phyloP scores from a whole-genome alignment of 371 early-diverging fungal species.

The Chytridiales sp. region DNA sequence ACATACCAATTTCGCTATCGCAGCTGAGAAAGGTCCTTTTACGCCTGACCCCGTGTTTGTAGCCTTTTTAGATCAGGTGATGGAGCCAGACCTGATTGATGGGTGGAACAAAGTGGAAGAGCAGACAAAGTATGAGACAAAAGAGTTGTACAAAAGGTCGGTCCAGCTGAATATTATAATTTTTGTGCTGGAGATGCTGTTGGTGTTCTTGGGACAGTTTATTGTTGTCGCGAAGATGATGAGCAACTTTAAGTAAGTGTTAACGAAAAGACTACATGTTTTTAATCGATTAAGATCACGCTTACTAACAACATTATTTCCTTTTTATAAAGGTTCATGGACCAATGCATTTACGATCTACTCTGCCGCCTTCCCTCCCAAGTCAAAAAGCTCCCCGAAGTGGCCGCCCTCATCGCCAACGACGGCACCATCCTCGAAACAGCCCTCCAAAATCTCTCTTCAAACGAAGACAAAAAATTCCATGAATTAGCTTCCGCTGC shows the following conservation, averaged over 20 bases:
- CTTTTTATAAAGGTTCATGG: constrained; percentile 17
- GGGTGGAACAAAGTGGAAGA: constrained; percentile 13
- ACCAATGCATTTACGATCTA: constrained; percentile 19
- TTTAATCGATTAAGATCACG: no score
- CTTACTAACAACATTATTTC: no score
- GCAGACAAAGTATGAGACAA: background rate
- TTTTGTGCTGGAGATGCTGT: constrained; percentile 5
- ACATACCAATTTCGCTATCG: no score
- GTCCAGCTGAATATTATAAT: background rate
- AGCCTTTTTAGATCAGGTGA: background rate
- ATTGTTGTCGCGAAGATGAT: constrained; percentile 8
- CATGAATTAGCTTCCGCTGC: no score
- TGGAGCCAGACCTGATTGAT: constrained; percentile 18
- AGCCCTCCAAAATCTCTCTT: no score
- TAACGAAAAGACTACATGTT: no score
- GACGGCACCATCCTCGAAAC: no score
- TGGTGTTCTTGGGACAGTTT: constrained; percentile 1
- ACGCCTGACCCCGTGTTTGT: background rate
- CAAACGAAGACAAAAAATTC: no score
- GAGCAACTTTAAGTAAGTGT: no score
- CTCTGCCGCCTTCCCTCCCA: constrained; percentile 10
- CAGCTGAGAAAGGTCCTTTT: no score
- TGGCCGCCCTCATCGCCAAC: constrained; percentile 15
- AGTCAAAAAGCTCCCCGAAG: constrained; percentile 10
- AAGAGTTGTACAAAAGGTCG: background rate